Evolutionary conservation across 2,329 filamentous ascomycete genomes (phyloP), one percentile per base, ranked within the genome.

Genomic region (Cercospora zeae-maydis): DNA sequence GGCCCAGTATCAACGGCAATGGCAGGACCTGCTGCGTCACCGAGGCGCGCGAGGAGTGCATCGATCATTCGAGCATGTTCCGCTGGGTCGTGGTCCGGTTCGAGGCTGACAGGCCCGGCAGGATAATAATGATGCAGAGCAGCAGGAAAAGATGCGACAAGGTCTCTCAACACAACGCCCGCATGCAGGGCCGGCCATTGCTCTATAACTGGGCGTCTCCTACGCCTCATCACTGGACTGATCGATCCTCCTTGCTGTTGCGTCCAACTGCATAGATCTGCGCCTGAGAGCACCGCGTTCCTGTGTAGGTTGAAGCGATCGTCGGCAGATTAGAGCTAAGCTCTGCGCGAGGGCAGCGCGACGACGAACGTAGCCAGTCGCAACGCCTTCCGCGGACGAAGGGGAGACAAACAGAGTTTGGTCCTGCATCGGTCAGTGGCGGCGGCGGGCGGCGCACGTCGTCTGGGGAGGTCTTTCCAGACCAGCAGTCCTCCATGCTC

Each of bases 1-100:
- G 66, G 62, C 51, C 56, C 42, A 70, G 56, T 21, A 69, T 67
- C 59, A 70, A 63, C 37, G 67, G 69, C 56, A 67, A 63, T 24
- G 65, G 64, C 60, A 61, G 63, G 55, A 68, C 63, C 60, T 69
- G 67, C 62, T 59, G 63, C 45, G 60, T 63, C 31, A 70, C 66
- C 49, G 67, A 67, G 52, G 64, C 63, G 36, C 63, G 65, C 55
- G 57, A 31, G 45, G 57, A 59, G 57, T 59, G 57, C 57, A 59
- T 59, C 57, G 47, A 24, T 52, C 45, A 59, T 37, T 36, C 57
- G 31, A 27, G 49, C 57, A 59, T 59, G 30, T 59, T 39, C 37
- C 33, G 51, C 14, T 19, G 24, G 16, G 55, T 58, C 57, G 45
- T 59, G 31, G 57, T 51, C 42, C 42, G 34, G 42, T 45, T 51